A percentile compares a stretch with the other conserved stretches of the same genome.
Conservation (phyloP, 2,329 filamentous ascomycete species). For the Cephalotrichum gorgonifer region DNA sequence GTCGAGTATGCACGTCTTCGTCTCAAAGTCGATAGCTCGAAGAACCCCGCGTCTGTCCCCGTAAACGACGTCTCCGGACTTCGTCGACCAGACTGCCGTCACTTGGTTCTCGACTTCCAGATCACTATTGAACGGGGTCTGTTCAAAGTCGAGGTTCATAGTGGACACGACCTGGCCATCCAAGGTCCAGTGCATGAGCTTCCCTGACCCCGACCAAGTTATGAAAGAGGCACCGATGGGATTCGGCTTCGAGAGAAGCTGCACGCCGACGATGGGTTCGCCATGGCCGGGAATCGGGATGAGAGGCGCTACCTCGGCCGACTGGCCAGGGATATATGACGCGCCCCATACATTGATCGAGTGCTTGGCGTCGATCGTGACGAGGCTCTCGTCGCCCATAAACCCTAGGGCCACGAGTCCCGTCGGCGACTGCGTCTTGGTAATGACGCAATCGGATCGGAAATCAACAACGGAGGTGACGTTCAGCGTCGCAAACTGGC, state of each 20-base stretch:
- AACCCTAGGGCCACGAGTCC: constrained; percentile 60
- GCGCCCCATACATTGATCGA: constrained; percentile 60
- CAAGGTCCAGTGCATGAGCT: constrained; percentile 71
- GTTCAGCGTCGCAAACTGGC: constrained; percentile 43
- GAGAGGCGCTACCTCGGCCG: constrained; percentile 26
- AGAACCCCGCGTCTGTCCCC: constrained; percentile 84
- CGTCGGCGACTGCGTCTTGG: constrained; percentile 23
- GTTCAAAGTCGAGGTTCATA: constrained; percentile 60
- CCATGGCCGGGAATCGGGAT: constrained; percentile 53
- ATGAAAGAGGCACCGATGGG: constrained; percentile 59
- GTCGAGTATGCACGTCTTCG: constrained; percentile 53
- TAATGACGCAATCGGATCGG: constrained; percentile 25
- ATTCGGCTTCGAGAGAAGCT: constrained; percentile 51
- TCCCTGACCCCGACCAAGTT: constrained; percentile 79
- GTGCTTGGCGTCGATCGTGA: constrained; percentile 66
- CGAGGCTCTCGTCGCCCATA: constrained; percentile 51
- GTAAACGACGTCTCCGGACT: constrained; percentile 58
- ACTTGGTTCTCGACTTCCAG: constrained; percentile 47
- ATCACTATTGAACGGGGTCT: constrained; percentile 37
- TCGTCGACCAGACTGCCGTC: constrained; percentile 48
- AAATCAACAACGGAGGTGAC: constrained; percentile 37
- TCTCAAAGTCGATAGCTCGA: constrained; percentile 53
- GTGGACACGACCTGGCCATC: constrained; percentile 58
- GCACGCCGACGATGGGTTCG: constrained; percentile 63
- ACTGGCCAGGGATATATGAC: constrained; percentile 30